Evolutionary conservation across 164 flowering plant genomes (phyloP), one percentile per base, ranked within the genome.

Genomic region (Magnolia changhungtana): DNA sequence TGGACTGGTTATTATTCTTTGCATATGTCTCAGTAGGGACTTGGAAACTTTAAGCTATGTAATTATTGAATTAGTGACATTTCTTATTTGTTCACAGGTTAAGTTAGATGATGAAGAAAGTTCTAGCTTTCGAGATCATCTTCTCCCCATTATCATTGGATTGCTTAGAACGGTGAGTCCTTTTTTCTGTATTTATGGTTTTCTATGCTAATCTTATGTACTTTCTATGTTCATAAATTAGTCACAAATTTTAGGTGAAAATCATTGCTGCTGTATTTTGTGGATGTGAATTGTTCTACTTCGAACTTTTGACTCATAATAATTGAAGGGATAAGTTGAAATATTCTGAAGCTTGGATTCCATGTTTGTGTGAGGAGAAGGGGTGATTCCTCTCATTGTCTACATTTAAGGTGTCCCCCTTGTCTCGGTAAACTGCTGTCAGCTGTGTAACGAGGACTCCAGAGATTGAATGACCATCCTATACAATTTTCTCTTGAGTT

Each of bases 111-210:
- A 90, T 64, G 98, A 93, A 71, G 91, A 92, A 76, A 80, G 86
- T 23, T 78, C 85, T 45, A 85, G 74, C 81, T 88, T 92, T 66
- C 93, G 87, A 24, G 98, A 94, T 78, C 94, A 84, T 75, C 96
- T 96, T 85, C 91, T 96, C 11, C 99, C 98, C 71, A 77, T 91
- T 52, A 76, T 95, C 72, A 87, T 93, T 86, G 98, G 99, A 72
- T 84, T 96, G 86, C 97, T 96, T n/a, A 88, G 95, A 87, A 96
- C 99, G 2, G 99, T 96, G 82, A 90, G 98, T 83, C 52, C 71
- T 72, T 61, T 61, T 55, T 65, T 20, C 27, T 6, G 61, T 11
- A 55, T 16, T 0, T 72, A 14, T 16, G 29, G 71, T 68, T 68
- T 68, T 13, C 31, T 29, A 7, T 1, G 50, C 19, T 18, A 16